Conservation (phyloP, 2,329 filamentous ascomycete species). For the Colletotrichum sp. region DNA sequence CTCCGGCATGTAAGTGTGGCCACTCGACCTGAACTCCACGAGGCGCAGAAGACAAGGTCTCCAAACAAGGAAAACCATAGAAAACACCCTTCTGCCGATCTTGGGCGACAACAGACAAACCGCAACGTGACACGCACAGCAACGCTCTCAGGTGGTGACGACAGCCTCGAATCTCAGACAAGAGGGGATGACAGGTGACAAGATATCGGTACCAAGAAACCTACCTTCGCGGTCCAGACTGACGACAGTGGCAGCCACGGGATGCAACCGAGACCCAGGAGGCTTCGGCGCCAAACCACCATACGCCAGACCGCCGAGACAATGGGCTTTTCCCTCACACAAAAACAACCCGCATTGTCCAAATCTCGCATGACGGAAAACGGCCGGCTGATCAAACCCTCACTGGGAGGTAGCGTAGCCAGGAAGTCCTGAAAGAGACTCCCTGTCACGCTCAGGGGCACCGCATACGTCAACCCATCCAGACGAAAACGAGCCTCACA, state of each 20-base stretch:
- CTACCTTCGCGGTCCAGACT: not conserved
- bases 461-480: not conserved
- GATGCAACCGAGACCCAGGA: not conserved
- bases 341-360: not conserved
- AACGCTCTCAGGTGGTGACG: not conserved
- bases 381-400: not conserved
- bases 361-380: not conserved
- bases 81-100: not conserved
- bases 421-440: not conserved
- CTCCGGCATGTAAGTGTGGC: not conserved
- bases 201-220: not conserved
- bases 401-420: not conserved
- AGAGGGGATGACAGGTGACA: not conserved
- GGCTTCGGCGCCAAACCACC: not conserved
- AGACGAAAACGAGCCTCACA: not conserved
- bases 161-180: not conserved
- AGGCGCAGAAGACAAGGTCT: not conserved
- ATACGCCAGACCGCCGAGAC: not conserved
- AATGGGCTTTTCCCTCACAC: not conserved
- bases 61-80: not conserved
- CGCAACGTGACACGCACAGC: not conserved
- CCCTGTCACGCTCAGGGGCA: not conserved
- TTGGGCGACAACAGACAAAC: not conserved
- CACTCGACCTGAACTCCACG: not conserved
- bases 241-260: conserved; percentile 2